A percentile compares a stretch with the other conserved stretches of the same genome.
Conservation (phyloP, 2,329 filamentous ascomycete genomes). For the Zalaria obscura region DNA sequence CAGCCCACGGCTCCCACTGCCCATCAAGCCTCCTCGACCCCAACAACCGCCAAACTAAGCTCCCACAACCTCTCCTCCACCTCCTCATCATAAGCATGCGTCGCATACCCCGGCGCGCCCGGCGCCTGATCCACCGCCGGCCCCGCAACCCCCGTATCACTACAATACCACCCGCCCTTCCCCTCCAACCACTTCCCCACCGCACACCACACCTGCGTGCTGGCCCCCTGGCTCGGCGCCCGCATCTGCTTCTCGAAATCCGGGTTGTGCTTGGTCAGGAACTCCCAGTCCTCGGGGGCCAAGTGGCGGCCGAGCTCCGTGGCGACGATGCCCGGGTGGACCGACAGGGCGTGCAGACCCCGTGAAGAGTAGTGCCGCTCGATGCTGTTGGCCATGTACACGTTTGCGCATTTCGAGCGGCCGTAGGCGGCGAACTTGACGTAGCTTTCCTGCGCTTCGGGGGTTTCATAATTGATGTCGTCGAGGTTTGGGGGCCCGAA, state of each 20-base stretch:
- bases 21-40: slow-evolving; percentile 6
- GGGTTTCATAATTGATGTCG: slow-evolving; percentile 18
- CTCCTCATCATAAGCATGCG: slow-evolving; percentile 23
- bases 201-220: slow-evolving; percentile 34
- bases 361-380: slow-evolving; percentile 30
- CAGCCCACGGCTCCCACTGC: no score
- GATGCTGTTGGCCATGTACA: slow-evolving; percentile 38
- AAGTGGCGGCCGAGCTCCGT: slow-evolving; percentile 8
- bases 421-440: slow-evolving; percentile 24
- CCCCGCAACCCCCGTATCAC: slow-evolving; percentile 24
- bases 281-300: slow-evolving; percentile 7
- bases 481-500: slow-evolving; percentile 12
- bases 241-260: slow-evolving; percentile 2
- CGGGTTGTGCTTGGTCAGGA: neutral
- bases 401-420: slow-evolving; percentile 37
- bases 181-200: slow-evolving; percentile 28
- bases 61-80: slow-evolving; percentile 28
- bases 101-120: slow-evolving; percentile 16
- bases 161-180: slow-evolving; percentile 32
- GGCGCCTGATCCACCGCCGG: slow-evolving; percentile 13
- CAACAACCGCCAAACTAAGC: slow-evolving; percentile 18
- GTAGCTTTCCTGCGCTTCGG: no score
- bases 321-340: slow-evolving; percentile 33
- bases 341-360: slow-evolving; percentile 28
- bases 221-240: slow-evolving; percentile 31